Conservation (phyloP, 2,329 filamentous ascomycete genomes). For the Phoma sp. region DNA sequence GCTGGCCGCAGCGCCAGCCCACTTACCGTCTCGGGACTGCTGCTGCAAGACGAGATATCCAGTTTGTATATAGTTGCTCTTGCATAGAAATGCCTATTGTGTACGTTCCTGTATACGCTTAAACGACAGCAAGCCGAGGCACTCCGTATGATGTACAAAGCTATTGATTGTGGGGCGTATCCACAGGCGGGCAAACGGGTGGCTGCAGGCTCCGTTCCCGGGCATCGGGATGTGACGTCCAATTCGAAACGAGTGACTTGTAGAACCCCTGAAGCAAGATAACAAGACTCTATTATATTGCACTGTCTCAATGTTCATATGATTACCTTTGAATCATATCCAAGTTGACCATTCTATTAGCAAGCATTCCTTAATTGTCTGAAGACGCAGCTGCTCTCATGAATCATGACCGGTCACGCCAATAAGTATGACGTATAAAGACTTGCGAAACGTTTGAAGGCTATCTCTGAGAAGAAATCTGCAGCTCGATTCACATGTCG, state of each 20-base stretch:
- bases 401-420: too few species aligned
- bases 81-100: not conserved
- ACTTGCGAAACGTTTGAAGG: too few species aligned
- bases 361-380: too few species aligned
- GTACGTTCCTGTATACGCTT: not conserved
- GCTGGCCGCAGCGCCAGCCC: not conserved
- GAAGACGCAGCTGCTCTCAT: too few species aligned
- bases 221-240: not conserved
- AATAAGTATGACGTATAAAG: too few species aligned
- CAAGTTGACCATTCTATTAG: too few species aligned
- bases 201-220: slow-evolving; percentile 4
- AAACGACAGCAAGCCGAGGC: not conserved
- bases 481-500: too few species aligned
- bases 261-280: not conserved
- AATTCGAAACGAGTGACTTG: not conserved
- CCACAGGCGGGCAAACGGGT: slow-evolving; percentile 5
- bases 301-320: too few species aligned
- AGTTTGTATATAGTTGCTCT: not conserved
- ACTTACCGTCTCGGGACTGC: not conserved
- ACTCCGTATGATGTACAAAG: not conserved
- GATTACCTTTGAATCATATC: too few species aligned
- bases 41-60: not conserved
- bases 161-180: slow-evolving; percentile 3
- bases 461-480: too few species aligned
- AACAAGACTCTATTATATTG: too few species aligned